Evolutionary conservation across 768 basidiomycete species (phyloP).

Genomic region (Podaxis rugospora): DNA sequence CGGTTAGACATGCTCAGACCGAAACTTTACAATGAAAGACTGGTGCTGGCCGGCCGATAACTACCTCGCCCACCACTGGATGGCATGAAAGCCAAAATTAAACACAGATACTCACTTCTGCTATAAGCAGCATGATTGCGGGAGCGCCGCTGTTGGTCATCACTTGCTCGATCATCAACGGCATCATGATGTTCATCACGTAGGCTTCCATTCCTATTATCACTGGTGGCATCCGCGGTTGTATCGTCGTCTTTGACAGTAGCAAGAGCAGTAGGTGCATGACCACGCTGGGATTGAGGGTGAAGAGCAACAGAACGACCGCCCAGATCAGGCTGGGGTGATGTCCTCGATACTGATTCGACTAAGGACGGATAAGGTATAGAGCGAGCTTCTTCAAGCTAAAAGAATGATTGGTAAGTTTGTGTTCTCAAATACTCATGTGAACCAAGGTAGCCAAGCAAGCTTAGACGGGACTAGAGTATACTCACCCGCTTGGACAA

Average conservation of each 20-base stretch:
- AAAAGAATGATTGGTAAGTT: slow-evolving; percentile 11
- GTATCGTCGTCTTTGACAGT: neutral
- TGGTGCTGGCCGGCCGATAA: neutral
- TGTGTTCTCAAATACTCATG: neutral
- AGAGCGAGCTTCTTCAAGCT: slow-evolving; percentile 20
- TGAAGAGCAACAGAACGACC: neutral
- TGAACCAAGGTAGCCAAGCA: neutral
- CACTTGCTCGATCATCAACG: slow-evolving; percentile 3
- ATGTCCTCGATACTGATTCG: slow-evolving; percentile 11
- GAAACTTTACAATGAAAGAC: neutral
- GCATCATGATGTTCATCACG: neutral
- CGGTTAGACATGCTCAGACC: neutral
- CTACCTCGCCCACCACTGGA: neutral
- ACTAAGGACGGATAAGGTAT: neutral
- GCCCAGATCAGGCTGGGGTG: neutral
- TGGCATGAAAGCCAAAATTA: neutral
- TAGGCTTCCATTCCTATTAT: neutral
- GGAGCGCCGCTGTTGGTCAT: neutral
- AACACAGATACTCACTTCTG: neutral
- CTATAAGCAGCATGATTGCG: neutral
- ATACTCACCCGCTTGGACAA: slow-evolving; percentile 31
- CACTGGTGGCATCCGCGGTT: neutral
- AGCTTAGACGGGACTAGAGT: neutral
- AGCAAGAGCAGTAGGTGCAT: neutral
- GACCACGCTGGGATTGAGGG: neutral